Percentiles rank a stretch among this genome's conserved stretches.
Conservation (phyloP, 2,329 filamentous ascomycete genomes). For the Ophiocordyceps unilateralis region DNA sequence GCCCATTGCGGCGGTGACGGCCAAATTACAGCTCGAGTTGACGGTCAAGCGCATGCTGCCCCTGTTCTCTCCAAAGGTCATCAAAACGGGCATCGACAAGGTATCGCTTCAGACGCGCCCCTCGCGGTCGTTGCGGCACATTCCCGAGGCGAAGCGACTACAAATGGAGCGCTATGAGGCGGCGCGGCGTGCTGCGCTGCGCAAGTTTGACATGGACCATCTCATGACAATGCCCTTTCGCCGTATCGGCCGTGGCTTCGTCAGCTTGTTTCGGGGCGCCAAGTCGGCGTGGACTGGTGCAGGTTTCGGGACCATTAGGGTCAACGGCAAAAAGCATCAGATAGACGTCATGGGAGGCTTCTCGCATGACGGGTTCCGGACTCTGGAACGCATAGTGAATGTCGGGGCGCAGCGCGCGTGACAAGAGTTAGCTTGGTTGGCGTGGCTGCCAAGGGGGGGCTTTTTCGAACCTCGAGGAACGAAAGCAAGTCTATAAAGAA, state of each 20-base stretch:
- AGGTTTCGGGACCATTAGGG: constrained; percentile 33
- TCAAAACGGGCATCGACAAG: constrained; percentile 17
- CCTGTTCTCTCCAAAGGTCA: constrained; percentile 24
- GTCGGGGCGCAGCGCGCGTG: constrained; percentile 9
- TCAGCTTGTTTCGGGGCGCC: constrained; percentile 25
- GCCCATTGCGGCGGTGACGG: constrained; percentile 1
- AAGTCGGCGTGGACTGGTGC: constrained; percentile 35
- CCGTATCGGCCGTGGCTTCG: constrained; percentile 24
- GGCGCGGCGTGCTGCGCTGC: constrained; percentile 18
- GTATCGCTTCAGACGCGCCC: constrained; percentile 19
- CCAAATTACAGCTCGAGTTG: constrained; percentile 31
- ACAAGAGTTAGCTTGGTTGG: constrained; percentile 1
- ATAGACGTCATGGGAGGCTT: constrained; percentile 39
- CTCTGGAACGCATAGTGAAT: constrained; percentile 36
- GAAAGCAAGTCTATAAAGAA: not conserved
- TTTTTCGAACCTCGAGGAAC: not conserved
- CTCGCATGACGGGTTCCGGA: constrained; percentile 39
- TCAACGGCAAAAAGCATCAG: constrained; percentile 34
- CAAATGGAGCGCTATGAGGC: constrained; percentile 18
- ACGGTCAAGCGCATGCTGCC: constrained; percentile 32
- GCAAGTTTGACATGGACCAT: constrained; percentile 35
- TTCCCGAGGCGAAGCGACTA: constrained; percentile 16
- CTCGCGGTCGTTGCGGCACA: constrained; percentile 19
- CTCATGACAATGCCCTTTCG: constrained; percentile 41
- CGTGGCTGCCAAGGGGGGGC: not conserved